Base-by-base conservation (phyloP, 371 early-diverging fungal species). In the Rhizopus delemar region DNA sequence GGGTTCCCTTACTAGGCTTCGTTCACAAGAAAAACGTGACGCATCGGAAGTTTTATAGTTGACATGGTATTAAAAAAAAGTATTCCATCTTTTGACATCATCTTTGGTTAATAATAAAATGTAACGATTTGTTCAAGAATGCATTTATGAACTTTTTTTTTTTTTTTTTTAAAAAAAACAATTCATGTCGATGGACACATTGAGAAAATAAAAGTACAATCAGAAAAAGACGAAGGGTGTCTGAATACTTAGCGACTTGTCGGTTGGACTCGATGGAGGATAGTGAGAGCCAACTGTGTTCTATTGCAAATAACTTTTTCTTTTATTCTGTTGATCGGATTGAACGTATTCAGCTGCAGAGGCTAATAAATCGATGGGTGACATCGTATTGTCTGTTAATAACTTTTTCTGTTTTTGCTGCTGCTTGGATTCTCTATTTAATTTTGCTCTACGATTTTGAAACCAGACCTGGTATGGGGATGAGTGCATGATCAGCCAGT, bases 401-500 rank as follows among this genome's bases (percentile, higher is more conserved):
- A 33, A 29, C 41, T 29, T 38, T 15, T 46, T 16, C 6, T 41
- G 55, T 43, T 46, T 9, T 55, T 22, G 56, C 8, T 49, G 31
- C 73, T 73, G 45, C 67, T 70, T 43, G 60, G 72, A 46, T 75
- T 84, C 75, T 56, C 68, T 43, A 59, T 93, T 94, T 35, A 86
- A 82, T 71, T 93, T 94, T 6, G 95, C 94, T 52, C 99, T 83
- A 64, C 93, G 84, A 84, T 98, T 98, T 73, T 98, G 99, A 83
- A 98, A 98, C 99, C 99, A 97, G 62, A 97, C 93, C 78, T 96
- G 93, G 13, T 34, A 35, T 34, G 5, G 35, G 43, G 0, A 51
- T 51, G 36, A n/a, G 1, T 6, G 22, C 45, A 15, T 3, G 33
- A 9, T 8, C 11, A 36, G 3, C n/a, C n/a, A n/a, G n/a, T n/a